These are phyloP conservation scores for Corrigiola litoralis DNA, from an alignment of 179 eudicot species.

Conservation along the genomic window DNA sequence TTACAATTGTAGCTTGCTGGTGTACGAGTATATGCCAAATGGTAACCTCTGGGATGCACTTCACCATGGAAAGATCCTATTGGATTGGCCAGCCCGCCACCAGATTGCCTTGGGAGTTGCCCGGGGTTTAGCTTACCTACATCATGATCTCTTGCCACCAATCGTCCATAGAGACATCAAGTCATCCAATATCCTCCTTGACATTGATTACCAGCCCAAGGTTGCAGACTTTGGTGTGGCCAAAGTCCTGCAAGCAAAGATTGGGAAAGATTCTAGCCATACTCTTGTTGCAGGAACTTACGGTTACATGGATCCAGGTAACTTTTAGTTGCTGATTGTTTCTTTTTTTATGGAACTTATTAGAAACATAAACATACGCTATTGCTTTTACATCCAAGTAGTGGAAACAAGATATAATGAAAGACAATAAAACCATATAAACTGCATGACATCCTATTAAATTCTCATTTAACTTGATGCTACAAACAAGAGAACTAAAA, in stretches of 20 bases:
- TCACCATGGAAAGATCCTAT: conserved; percentile 52
- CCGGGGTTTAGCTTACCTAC: conserved; percentile 84
- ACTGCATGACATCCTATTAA: neutral
- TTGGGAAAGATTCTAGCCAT: conserved; percentile 59
- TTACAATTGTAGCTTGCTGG: conserved; percentile 61
- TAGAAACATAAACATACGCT: no score
- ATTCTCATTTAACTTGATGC: neutral
- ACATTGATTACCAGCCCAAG: conserved; percentile 63
- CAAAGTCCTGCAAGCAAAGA: conserved; percentile 71
- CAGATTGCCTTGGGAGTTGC: conserved; percentile 85
- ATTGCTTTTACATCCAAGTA: no score
- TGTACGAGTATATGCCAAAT: conserved; percentile 87
- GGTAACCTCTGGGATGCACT: conserved; percentile 93
- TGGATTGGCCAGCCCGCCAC: conserved; percentile 82
- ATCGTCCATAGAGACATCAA: conserved; percentile 88
- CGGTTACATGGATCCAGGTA: conserved; percentile 95
- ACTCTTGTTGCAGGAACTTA: conserved; percentile 80
- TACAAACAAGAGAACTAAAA: neutral
- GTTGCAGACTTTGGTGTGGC: conserved; percentile 97
- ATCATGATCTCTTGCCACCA: conserved; percentile 69
- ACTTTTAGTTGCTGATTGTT: conserved; percentile 5
- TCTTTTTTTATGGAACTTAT: neutral
- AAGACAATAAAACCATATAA: neutral
- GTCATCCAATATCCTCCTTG: conserved; percentile 77
- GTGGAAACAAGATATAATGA: no score